These are phyloP conservation scores for Penicillium occitanis DNA, from an alignment of 2,329 filamentous ascomycete genomes.

Conservation along the genomic window DNA sequence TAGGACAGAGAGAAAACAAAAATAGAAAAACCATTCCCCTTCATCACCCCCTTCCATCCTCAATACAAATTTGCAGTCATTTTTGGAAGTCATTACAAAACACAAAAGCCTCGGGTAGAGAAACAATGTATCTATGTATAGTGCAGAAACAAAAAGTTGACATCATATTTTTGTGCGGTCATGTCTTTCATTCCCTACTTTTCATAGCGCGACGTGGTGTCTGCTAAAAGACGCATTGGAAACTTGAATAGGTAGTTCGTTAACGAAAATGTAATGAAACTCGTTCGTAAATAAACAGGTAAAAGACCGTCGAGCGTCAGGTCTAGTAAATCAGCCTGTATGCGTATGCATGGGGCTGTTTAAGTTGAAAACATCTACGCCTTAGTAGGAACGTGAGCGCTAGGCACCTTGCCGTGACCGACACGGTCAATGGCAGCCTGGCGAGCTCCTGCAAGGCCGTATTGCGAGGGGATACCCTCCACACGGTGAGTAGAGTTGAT, in stretches of 20 bases:
- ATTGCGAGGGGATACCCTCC: constrained; percentile 70
- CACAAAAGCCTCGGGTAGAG: background rate
- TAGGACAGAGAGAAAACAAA: background rate
- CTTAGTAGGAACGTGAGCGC: constrained; percentile 32
- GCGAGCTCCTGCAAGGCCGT: constrained; percentile 66
- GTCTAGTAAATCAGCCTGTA: background rate
- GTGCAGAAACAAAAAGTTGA: constrained; percentile 3
- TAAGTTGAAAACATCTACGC: background rate
- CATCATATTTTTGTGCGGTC: background rate
- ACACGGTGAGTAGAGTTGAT: constrained; percentile 82
- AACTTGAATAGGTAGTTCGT: background rate
- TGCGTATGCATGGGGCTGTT: background rate
- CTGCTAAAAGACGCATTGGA: background rate
- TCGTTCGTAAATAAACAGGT: background rate
- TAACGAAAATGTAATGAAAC: constrained; percentile 1
- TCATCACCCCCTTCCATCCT: background rate
- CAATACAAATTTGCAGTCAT: background rate
- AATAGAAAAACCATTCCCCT: background rate
- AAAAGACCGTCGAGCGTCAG: constrained; percentile 5
- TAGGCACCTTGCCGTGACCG: constrained; percentile 37
- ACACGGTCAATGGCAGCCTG: constrained; percentile 43
- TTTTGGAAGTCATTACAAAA: background rate
- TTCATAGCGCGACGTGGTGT: background rate
- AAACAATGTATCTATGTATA: background rate
- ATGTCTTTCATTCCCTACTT: constrained; percentile 1